A percentile compares a stretch with the other conserved stretches of the same genome.
phyloP scores from a whole-genome alignment of 169 alveolate species.

The Cryptosporidium muris region DNA sequence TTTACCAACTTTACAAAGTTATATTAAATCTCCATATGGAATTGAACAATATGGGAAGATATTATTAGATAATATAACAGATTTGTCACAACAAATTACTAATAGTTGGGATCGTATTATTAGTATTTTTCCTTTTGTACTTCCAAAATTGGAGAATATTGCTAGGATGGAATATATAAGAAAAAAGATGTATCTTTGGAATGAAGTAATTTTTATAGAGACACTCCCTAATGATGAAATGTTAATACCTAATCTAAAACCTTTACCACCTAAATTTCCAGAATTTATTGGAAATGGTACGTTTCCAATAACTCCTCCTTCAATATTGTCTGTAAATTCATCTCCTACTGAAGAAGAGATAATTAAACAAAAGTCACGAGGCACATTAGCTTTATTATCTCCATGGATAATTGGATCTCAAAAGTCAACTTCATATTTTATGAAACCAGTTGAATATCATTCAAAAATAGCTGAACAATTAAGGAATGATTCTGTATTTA shows the following conservation, averaged over 20 bases:
- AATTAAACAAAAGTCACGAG: conserved; percentile 16
- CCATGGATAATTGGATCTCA: conserved; percentile 25
- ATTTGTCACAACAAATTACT: conserved; percentile 31
- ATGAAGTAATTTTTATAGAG: conserved; percentile 52
- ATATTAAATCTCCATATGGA: conserved; percentile 52
- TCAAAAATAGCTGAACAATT: conserved; percentile 33
- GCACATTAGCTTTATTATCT: conserved; percentile 34
- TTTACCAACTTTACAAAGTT: conserved; percentile 27
- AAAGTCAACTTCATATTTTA: conserved; percentile 17
- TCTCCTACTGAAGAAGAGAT: conserved; percentile 7
- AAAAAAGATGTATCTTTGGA: conserved; percentile 60
- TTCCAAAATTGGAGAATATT: conserved; percentile 30
- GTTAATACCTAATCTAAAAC: conserved; percentile 32
- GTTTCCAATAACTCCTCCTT: conserved; percentile 67
- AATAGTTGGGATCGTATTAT: conserved; percentile 50
- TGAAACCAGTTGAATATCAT: conserved; percentile 45
- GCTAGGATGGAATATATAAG: conserved; percentile 65
- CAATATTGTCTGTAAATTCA: conserved; percentile 11
- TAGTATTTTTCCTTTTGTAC: conserved; percentile 33
- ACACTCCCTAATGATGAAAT: conserved; percentile 31
- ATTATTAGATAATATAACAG: conserved; percentile 4
- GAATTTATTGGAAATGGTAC: conserved; percentile 27
- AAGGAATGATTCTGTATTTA: conserved; percentile 50
- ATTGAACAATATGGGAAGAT: conserved; percentile 42
- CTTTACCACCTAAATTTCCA: conserved; percentile 63